Percentiles rank a stretch among this genome's conserved stretches.
Conservation (phyloP, 2,329 filamentous ascomycete species). For the Ceratocystis cacaofunesta region DNA sequence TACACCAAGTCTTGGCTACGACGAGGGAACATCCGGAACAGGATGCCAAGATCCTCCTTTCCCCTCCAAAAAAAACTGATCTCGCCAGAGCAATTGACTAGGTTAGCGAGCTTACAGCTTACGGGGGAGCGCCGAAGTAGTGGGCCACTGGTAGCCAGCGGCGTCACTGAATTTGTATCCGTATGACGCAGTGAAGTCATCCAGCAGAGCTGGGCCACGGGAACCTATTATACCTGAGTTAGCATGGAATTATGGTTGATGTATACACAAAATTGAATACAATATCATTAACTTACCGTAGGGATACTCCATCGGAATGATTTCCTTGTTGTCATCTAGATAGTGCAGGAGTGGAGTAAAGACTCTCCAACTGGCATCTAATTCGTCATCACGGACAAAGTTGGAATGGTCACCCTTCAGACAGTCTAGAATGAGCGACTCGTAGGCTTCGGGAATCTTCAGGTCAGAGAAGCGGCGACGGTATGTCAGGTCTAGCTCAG, state of each 20-base stretch:
- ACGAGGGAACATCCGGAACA: background rate
- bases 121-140: conserved; percentile 48
- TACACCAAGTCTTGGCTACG: background rate
- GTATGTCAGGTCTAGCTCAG: conserved; percentile 96
- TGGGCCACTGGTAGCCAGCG: conserved; percentile 89
- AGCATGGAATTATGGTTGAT: conserved; percentile 18
- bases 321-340: conserved; percentile 97
- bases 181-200: conserved; percentile 95
- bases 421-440: conserved; percentile 91
- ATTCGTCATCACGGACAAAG: conserved; percentile 92
- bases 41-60: background rate
- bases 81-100: conserved; percentile 17
- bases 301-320: conserved; percentile 98
- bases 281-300: conserved; percentile 54
- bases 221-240: conserved; percentile 50
- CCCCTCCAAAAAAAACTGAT: conserved; percentile 2
- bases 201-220: conserved; percentile 85
- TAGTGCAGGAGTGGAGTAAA: conserved; percentile 97
- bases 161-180: conserved; percentile 98
- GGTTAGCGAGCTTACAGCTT: conserved; percentile 53
- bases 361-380: conserved; percentile 96
- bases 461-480: conserved; percentile 95
- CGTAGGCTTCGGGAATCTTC: conserved; percentile 98
- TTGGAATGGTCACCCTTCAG: conserved; percentile 99
- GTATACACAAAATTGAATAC: background rate